Evolutionary conservation across 179 eudicot genomes (phyloP).

Genomic region (Beta lomatogona): DNA sequence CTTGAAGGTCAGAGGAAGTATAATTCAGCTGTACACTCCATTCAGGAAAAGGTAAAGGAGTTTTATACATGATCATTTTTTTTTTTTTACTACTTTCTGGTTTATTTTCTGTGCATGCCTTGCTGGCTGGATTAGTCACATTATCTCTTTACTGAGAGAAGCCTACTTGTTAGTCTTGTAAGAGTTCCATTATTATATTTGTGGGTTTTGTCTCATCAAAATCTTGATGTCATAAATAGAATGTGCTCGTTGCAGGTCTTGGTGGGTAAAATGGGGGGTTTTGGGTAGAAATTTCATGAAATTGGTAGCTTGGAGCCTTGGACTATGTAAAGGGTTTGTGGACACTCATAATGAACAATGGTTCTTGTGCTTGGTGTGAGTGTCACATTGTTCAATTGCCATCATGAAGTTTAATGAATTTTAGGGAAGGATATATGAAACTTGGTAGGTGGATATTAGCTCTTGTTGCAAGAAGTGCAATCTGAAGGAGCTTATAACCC

Average conservation of each 20-base stretch:
- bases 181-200: background rate
- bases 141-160: background rate
- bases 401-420: background rate
- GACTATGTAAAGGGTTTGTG: background rate
- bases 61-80: background rate
- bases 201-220: background rate
- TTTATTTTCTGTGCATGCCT: background rate
- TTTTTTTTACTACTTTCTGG: background rate
- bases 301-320: background rate
- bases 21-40: constrained; percentile 95
- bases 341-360: background rate
- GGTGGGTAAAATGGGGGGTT: background rate
- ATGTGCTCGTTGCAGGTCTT: background rate
- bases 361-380: background rate
- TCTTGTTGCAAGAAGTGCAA: too few relatives aligned
- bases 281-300: background rate
- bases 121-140: background rate
- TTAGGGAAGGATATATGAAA: background rate
- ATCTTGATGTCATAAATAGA: background rate
- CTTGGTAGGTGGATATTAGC: background rate
- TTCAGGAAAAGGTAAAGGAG: constrained; percentile 85
- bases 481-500: too few relatives aligned
- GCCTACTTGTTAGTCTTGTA: background rate
- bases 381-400: constrained; percentile 4
- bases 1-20: constrained; percentile 97